These are phyloP conservation scores for Colletotrichum higginsianum DNA, from an alignment of 2,329 filamentous ascomycete genomes.

Conservation along the genomic window DNA sequence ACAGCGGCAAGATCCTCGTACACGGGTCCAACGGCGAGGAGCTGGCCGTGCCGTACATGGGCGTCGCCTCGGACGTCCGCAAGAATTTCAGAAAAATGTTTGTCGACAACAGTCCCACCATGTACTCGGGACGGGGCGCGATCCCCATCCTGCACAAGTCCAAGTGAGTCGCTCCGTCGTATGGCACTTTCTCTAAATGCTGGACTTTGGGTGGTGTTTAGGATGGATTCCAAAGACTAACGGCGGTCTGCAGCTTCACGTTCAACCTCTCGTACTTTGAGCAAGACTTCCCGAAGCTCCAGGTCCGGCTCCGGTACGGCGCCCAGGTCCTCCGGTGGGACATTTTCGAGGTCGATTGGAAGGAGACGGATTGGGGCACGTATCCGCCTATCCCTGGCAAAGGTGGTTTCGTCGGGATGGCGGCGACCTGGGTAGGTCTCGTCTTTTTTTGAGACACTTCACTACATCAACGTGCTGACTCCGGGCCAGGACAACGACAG, in stretches of 20 bases:
- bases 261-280: conserved; percentile 31
- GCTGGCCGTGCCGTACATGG: conserved; percentile 59
- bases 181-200: no score
- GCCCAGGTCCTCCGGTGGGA: conserved; percentile 36
- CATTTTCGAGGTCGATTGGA: conserved; percentile 57
- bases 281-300: conserved; percentile 38
- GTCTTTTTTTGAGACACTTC: no score
- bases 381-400: conserved; percentile 58
- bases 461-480: not conserved
- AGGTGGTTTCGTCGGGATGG: conserved; percentile 56
- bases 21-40: conserved; percentile 57
- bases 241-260: conserved; percentile 15
- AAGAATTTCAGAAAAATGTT: conserved; percentile 29
- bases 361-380: conserved; percentile 54
- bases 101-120: conserved; percentile 4
- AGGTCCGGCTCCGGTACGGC: conserved; percentile 31
- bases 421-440: conserved; percentile 30
- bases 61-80: conserved; percentile 32
- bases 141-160: conserved; percentile 29
- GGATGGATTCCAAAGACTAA: not conserved
- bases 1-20: conserved; percentile 61
- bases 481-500: conserved; percentile 16
- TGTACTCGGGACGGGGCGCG: conserved; percentile 12
- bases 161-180: conserved; percentile 10
- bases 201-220: no score